Base-by-base conservation (phyloP, 2,329 filamentous ascomycete species). In the Calonectria fujianensis region DNA sequence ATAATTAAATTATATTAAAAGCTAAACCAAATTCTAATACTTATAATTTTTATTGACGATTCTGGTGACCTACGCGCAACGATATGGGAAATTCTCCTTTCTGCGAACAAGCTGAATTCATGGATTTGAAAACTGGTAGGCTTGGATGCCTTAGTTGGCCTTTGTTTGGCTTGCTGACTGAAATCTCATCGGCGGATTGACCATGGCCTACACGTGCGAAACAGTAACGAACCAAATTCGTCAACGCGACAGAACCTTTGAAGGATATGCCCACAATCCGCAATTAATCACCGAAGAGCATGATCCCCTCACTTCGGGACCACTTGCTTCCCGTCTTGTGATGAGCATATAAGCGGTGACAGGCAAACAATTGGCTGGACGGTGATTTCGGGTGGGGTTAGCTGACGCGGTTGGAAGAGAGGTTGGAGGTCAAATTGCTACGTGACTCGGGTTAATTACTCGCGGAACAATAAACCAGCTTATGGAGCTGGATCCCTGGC, bases 181-280 rank as follows among this genome's bases (percentile, higher is more conserved):
- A 11, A 2, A 35, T 8, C 8, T 35, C 32, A 10, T 35, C 11
- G 32, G 32, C 10, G 9, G 32, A 35, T 10, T 8, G 32, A 35
- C 11, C 11, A 10, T 35, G 31, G 31, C 9, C 4, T 32, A 9
- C 31, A 4, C 31, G 9, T 32, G 10, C 10, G 48, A 27, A 27
- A n/a, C 6, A 20, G 48, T 13, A 27, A n/a, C 11, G 24, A 31
- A 52, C 50, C 11, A 8, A 11, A 52, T 2, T 6, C 31, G 27
- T 52, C 27, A 31, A 20, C 3, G 18, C 11, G 32, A 31, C 5
- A 13, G 13, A 27, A 27, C 4, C 18, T 31, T 51, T 14, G 14
- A 54, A 54, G 18, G 4, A 24, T 11, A 35, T n/a, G 29, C 31
- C 52, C 52, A 57, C 52, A 57, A 57, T 32, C 52, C 52, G 52